A percentile compares a stretch with the other conserved stretches of the same genome.
phyloP scores from a whole-genome alignment of 495 filamentous ascomycete genomes.

The Penicillium paradoxum region DNA sequence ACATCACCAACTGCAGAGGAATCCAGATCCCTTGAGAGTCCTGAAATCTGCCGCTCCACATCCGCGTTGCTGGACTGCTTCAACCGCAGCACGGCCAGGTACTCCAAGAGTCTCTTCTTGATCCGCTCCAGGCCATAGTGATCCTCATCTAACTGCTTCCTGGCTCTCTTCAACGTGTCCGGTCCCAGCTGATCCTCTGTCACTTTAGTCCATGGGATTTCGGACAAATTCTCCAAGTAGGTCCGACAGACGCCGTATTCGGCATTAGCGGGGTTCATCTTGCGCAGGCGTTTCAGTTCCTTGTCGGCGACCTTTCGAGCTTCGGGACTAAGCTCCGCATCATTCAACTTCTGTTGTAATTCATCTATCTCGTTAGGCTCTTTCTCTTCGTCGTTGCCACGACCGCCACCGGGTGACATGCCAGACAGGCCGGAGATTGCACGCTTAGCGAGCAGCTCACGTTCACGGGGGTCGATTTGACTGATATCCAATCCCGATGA shows the following conservation, averaged over 20 bases:
- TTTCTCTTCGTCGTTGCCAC: slow-evolving; percentile 57
- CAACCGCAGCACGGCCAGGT: slow-evolving; percentile 88
- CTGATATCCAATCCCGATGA: slow-evolving; percentile 51
- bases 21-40: slow-evolving; percentile 55
- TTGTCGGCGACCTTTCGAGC: slow-evolving; percentile 83
- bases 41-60: slow-evolving; percentile 69
- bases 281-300: slow-evolving; percentile 81
- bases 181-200: slow-evolving; percentile 86
- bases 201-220: slow-evolving; percentile 86
- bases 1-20: slow-evolving; percentile 40
- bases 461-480: slow-evolving; percentile 47
- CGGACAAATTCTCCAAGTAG: slow-evolving; percentile 92
- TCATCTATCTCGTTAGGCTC: slow-evolving; percentile 86
- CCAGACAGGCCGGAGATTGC: slow-evolving; percentile 49
- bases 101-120: slow-evolving; percentile 93
- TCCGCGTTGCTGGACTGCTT: slow-evolving; percentile 85
- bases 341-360: slow-evolving; percentile 78
- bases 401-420: slow-evolving; percentile 46
- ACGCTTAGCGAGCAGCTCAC: slow-evolving; percentile 48
- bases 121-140: slow-evolving; percentile 97
- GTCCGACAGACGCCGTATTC: slow-evolving; percentile 91
- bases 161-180: slow-evolving; percentile 70
- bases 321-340: slow-evolving; percentile 68
- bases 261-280: slow-evolving; percentile 92
- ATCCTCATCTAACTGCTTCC: slow-evolving; percentile 90